These are phyloP conservation scores for Dactylella cylindrospora DNA, from an alignment of 2,329 filamentous ascomycete species.

Conservation along the genomic window DNA sequence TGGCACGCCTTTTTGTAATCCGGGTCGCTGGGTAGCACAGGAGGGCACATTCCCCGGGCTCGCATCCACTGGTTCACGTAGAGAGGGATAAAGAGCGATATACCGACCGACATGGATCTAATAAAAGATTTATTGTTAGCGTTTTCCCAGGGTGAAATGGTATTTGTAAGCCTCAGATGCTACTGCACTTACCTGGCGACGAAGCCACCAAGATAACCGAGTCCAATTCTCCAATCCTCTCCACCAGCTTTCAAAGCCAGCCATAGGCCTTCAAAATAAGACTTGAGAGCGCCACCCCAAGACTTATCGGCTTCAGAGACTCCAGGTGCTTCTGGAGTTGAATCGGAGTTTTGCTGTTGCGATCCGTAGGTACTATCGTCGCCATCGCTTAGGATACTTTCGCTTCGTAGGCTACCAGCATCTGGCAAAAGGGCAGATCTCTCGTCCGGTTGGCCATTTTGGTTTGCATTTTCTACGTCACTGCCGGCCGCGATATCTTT, in stretches of 20 bases:
- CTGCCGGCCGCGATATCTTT: neutral
- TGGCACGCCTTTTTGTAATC: constrained; percentile 84
- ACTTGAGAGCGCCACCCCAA: constrained; percentile 2
- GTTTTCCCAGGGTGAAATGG: neutral
- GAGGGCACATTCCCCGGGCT: constrained; percentile 73
- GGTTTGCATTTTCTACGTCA: constrained; percentile 17
- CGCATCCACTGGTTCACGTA: constrained; percentile 92
- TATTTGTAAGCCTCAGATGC: neutral
- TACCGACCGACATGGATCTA: constrained; percentile 88
- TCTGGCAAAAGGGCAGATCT: constrained; percentile 15
- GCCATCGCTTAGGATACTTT: constrained; percentile 16
- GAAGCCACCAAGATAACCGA: constrained; percentile 91
- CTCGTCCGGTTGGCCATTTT: constrained; percentile 3
- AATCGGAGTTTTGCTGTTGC: constrained; percentile 6
- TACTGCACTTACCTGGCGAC: constrained; percentile 56
- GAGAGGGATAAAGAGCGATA: constrained; percentile 90
- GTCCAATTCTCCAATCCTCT: constrained; percentile 61
- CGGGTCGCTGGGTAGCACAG: constrained; percentile 62
- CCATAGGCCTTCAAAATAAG: constrained; percentile 30
- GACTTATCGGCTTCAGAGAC: neutral
- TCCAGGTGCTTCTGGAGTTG: neutral
- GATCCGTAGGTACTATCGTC: constrained; percentile 7
- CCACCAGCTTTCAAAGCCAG: constrained; percentile 34
- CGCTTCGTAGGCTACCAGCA: constrained; percentile 12
- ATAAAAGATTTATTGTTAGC: constrained; percentile 50